Base-by-base conservation (phyloP, 2,329 filamentous ascomycete species). In the Talaromyces sp. region DNA sequence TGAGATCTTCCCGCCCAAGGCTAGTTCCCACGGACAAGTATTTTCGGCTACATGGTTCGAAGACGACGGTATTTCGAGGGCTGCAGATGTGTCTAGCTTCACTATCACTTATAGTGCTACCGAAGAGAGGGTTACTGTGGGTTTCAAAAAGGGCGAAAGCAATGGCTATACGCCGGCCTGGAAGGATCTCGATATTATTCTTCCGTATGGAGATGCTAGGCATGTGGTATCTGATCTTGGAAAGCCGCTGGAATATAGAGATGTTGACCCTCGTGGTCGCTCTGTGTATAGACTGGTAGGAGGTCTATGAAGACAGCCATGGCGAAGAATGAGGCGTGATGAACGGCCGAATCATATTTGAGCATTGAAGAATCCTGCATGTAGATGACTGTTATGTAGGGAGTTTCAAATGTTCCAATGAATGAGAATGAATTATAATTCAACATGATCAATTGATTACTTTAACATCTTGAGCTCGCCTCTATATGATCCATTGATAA, bases 1-100 rank as follows among this genome's bases (percentile, higher is more conserved):
- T 0, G 84, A 86, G 68, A 79, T 86, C 25, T 86, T 85, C 68
- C 84, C 84, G 2, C 79, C 82, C 0, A 71, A 72, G 28, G 75
- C 74, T 0, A 75, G 71, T 27, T 77, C 73, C 2, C 70, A 75
- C 44, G 77, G 72, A 0, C 70, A 68, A 15, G 74, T 70, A 8
- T 81, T 75, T 62, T 63, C 62, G 17, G 78, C 72, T 15, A 78
- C 72, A 0, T 86, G 84, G 83, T 79, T 78, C 55, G 84, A 86
- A 68, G 84, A 86, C 63, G 83, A 86, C 70, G 84, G 83, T 0
- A 78, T 85, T 30, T 80, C 82, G 9, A 75, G 78, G 8, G 62
- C 72, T 4, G 72, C 77, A 2, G 66, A 69, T 19, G 76, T 81
- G 25, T 76, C 80, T 0, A 70, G 64, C 6, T 82, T 81, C 63